Evolutionary conservation across 768 basidiomycete species (phyloP).

Genomic region (Lanmaoa rubissima): DNA sequence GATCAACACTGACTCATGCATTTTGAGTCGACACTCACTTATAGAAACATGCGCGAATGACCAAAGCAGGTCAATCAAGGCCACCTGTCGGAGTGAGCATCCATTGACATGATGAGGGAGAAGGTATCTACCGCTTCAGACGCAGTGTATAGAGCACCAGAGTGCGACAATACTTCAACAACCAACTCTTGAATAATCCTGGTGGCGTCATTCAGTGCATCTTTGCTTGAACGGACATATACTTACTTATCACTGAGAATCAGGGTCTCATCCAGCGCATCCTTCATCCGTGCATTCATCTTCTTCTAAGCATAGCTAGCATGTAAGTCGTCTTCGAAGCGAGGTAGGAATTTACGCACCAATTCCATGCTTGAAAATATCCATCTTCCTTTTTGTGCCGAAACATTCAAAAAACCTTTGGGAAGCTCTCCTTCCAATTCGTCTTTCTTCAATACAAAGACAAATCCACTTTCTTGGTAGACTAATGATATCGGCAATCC

Average conservation of each 20-base stretch:
- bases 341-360: constrained; percentile 41
- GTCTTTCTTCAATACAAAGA: constrained; percentile 66
- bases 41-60: constrained; percentile 84
- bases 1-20: background rate
- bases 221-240: background rate
- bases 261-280: constrained; percentile 86
- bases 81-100: constrained; percentile 50
- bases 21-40: constrained; percentile 45
- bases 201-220: background rate
- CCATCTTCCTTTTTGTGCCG: constrained; percentile 66
- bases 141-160: constrained; percentile 84
- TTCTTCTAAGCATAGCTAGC: constrained; percentile 56
- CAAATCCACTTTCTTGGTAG: constrained; percentile 74
- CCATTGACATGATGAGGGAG: background rate
- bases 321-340: background rate
- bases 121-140: constrained; percentile 70
- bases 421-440: constrained; percentile 55
- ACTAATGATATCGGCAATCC: constrained; percentile 62
- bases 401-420: constrained; percentile 66
- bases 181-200: constrained; percentile 83
- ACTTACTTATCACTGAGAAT: constrained; percentile 77
- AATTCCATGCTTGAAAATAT: constrained; percentile 79
- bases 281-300: constrained; percentile 84
- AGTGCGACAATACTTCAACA: constrained; percentile 60
- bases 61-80: constrained; percentile 86